A percentile compares a stretch with the other conserved stretches of the same genome.
phyloP scores from a whole-genome alignment of 305 asterid genomes.

The Caryopteris hybrid region DNA sequence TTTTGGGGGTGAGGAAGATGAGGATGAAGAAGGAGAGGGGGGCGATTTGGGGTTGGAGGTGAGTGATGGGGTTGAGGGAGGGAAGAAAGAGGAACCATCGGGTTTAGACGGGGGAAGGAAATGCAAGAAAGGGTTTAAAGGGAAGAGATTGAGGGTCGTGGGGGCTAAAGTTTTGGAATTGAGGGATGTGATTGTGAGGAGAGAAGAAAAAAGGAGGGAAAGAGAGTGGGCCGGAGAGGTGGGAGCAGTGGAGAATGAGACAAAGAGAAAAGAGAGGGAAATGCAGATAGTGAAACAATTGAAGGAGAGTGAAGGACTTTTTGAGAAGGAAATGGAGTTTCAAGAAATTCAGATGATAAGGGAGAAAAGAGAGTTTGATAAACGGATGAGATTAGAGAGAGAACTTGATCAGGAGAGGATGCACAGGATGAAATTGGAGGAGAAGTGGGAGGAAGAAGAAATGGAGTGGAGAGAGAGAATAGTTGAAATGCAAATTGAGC shows the following conservation, averaged over 20 bases:
- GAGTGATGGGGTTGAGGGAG: constrained; percentile 24
- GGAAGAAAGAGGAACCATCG: constrained; percentile 30
- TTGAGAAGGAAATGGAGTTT: constrained; percentile 45
- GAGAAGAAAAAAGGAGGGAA: constrained; percentile 77
- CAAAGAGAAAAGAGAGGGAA: constrained; percentile 36
- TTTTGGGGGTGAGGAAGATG: constrained; percentile 49
- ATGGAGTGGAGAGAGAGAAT: constrained; percentile 88
- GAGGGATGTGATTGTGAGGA: constrained; percentile 52
- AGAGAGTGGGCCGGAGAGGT: constrained; percentile 60
- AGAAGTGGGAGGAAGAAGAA: constrained; percentile 81
- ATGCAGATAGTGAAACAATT: constrained; percentile 28
- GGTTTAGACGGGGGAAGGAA: constrained; percentile 29
- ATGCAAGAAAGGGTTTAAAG: constrained; percentile 31
- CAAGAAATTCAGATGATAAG: constrained; percentile 50
- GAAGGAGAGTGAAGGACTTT: constrained; percentile 38
- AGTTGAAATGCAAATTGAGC: constrained; percentile 75
- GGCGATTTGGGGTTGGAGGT: too few relatives aligned
- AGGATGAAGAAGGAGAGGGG: constrained; percentile 38
- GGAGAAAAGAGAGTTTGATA: constrained; percentile 61
- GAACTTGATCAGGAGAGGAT: constrained; percentile 65
- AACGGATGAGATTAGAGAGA: constrained; percentile 51
- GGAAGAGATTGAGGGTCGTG: constrained; percentile 44
- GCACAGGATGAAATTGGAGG: constrained; percentile 66
- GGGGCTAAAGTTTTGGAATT: constrained; percentile 61
- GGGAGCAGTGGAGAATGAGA: constrained; percentile 30